Base-by-base conservation (phyloP, 176 grass and related monocot genomes). In the Secale cereale region DNA sequence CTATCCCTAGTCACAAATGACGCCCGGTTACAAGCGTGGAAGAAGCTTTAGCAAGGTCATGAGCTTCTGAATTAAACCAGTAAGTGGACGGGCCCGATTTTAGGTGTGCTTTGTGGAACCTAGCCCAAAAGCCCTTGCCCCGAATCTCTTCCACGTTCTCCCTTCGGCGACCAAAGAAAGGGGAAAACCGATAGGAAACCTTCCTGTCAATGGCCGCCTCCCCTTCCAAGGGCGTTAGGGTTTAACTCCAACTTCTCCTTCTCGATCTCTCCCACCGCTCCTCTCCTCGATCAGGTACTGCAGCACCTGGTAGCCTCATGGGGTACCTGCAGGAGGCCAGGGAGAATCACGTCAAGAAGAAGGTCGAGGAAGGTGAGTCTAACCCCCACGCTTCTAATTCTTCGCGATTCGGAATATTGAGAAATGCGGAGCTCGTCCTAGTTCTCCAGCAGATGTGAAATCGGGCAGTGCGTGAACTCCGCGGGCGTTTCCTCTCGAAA, bases 341-440 rank as follows among this genome's bases (percentile, higher is more conserved):
- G 77, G 86, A 96, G 81, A 99, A 96, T 84, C 97, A 96, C 89
- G 97, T 96, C 71, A 99, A 94, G 88, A 99, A 96, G 93, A 96
- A 96, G 83, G 93, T 94, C 41, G 97, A 96, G 93, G 94, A 96
- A 96, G 97, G 97, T 99, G 64, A 87, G 62, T 12, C 48, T 13
- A 32, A 33, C 29, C 0, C 65, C 67, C 62, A 17, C 13, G 45
- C 43, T 16, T 43, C 26, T 4, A 20, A 6, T 69, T 74, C n/a
- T 56, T 25, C 61, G 48, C 76, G 81, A 41, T 85, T 81, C 35
- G 25, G 81, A 57, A 30, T 45, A 6, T 61, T 77, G 30, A 37
- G 41, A 74, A 62, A 20, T 37, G 81, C 50, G 40, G 37, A 33
- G 70, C 48, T 19, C 23, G 11, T 15, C 13, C 8, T 77, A 8